phyloP scores from a whole-genome alignment of 2,329 filamentous ascomycete species.

The Fusarium sp. region DNA sequence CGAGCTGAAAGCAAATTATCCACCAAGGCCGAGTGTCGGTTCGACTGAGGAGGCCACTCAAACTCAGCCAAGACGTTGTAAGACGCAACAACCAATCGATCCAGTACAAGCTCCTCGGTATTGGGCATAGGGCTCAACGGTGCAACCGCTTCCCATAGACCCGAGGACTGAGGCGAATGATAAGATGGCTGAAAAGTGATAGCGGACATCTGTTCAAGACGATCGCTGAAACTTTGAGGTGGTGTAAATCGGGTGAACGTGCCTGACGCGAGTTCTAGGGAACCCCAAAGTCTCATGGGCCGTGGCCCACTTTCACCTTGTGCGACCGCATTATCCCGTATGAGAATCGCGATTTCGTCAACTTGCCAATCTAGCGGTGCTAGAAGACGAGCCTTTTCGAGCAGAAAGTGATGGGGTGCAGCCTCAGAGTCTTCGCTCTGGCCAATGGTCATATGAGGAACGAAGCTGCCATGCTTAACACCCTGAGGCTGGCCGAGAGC shows the following conservation, averaged over 20 bases:
- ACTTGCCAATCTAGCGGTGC: constrained; percentile 65
- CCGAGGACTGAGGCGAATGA: constrained; percentile 8
- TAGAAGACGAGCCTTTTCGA: constrained; percentile 67
- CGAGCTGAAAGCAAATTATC: constrained; percentile 60
- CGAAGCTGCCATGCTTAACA: constrained; percentile 49
- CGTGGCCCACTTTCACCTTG: constrained; percentile 52
- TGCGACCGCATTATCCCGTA: constrained; percentile 59
- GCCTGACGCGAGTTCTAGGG: constrained; percentile 56
- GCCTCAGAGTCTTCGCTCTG: constrained; percentile 66
- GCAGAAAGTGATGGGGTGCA: constrained; percentile 64
- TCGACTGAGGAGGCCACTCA: constrained; percentile 59
- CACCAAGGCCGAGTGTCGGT: constrained; percentile 61
- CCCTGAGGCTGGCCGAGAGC: constrained; percentile 52
- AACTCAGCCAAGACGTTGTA: constrained; percentile 70
- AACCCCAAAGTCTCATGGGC: constrained; percentile 72
- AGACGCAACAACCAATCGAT: constrained; percentile 60
- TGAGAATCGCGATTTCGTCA: constrained; percentile 65
- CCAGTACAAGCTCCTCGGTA: constrained; percentile 6
- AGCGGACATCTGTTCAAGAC: not conserved
- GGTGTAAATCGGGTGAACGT: constrained; percentile 15
- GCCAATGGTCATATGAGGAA: constrained; percentile 71
- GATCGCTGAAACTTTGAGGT: constrained; percentile 18
- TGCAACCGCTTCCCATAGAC: constrained; percentile 20
- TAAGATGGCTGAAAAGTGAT: constrained; percentile 27
- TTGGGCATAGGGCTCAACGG: not conserved